Evolutionary conservation across 768 basidiomycete species (phyloP).

Genomic region (Mrakia blollopis): DNA sequence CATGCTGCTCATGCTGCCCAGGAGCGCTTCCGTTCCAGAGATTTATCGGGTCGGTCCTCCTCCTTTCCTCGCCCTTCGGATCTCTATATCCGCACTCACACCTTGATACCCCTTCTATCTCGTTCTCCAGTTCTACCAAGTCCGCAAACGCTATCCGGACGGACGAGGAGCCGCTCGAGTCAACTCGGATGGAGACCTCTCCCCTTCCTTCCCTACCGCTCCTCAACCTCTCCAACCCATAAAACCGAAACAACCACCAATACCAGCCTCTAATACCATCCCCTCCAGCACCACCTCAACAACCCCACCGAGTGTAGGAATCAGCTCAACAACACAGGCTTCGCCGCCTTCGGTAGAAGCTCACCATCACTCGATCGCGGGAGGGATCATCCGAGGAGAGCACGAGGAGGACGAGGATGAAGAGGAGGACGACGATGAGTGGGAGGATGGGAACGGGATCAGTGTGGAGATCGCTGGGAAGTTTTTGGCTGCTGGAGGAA

Average conservation of each 20-base stretch:
- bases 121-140: conserved; percentile 40
- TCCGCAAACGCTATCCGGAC: conserved; percentile 49
- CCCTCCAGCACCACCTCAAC: background rate
- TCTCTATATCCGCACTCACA: background rate
- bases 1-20: conserved; percentile 79
- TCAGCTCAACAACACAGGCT: background rate
- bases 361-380: conserved; percentile 39
- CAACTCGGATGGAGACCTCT: conserved; percentile 75
- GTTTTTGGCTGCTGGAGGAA: conserved; percentile 87
- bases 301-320: background rate
- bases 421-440: conserved; percentile 51
- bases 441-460: conserved; percentile 57
- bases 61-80: conserved; percentile 56
- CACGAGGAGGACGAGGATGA: conserved; percentile 39
- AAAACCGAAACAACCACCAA: conserved; percentile 29
- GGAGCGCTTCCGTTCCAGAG: conserved; percentile 71
- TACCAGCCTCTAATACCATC: conserved; percentile 13
- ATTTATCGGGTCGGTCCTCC: conserved; percentile 55
- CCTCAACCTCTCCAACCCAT: conserved; percentile 38
- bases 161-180: conserved; percentile 72
- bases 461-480: conserved; percentile 70
- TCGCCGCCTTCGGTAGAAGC: background rate
- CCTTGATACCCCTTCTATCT: background rate
- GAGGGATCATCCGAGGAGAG: conserved; percentile 46
- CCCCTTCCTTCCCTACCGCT: conserved; percentile 42